Evolutionary conservation across 257 asterid genomes (phyloP).

Genomic region (Solanum acaule): DNA sequence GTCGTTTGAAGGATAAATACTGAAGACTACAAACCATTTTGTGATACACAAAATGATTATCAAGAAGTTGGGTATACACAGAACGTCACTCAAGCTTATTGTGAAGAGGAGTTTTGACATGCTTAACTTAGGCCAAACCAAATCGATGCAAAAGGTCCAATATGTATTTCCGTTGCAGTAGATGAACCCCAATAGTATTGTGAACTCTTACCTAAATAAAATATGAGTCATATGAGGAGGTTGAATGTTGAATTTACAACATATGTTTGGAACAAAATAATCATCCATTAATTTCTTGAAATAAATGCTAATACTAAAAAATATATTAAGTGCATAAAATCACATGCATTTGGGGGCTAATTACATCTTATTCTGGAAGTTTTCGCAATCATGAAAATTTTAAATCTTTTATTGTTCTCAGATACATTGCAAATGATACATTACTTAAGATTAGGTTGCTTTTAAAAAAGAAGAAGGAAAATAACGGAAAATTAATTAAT

Average conservation of each 20-base stretch:
- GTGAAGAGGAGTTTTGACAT: too few relatives aligned
- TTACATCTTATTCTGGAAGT: not conserved
- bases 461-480: too few relatives aligned
- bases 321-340: not conserved
- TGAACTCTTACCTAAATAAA: not conserved
- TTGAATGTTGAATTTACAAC: not conserved
- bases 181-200: not conserved
- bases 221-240: not conserved
- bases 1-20: too few relatives aligned
- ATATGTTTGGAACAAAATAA: not conserved
- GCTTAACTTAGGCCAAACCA: too few relatives aligned
- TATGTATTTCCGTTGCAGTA: not conserved
- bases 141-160: too few relatives aligned
- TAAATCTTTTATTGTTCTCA: too few relatives aligned
- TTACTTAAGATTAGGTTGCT: not conserved
- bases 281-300: not conserved
- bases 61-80: too few relatives aligned
- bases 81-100: too few relatives aligned
- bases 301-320: not conserved
- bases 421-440: not conserved
- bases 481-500: not conserved
- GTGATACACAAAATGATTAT: too few relatives aligned
- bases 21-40: too few relatives aligned
- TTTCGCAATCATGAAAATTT: not conserved
- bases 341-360: not conserved